phyloP scores from a whole-genome alignment of 768 basidiomycete genomes.

The Boletus coccyginus region DNA sequence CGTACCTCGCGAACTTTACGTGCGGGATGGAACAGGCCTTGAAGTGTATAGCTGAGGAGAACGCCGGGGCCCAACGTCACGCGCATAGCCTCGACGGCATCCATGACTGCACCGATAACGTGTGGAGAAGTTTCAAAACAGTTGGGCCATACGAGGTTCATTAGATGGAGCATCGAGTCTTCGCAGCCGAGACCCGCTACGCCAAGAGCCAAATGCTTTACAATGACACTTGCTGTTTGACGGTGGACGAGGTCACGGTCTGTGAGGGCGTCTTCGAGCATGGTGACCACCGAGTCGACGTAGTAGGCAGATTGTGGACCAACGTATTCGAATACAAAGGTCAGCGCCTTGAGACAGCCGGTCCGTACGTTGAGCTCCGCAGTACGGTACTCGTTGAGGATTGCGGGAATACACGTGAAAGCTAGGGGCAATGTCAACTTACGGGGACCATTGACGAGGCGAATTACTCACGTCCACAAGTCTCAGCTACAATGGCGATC shows the following conservation, averaged over 20 bases:
- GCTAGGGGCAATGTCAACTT: constrained; percentile 39
- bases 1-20: constrained; percentile 92
- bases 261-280: constrained; percentile 97
- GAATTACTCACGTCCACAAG: constrained; percentile 63
- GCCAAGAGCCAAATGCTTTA: constrained; percentile 95
- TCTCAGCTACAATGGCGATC: constrained; percentile 93
- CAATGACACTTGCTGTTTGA: constrained; percentile 96
- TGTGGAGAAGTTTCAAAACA: constrained; percentile 98
- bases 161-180: constrained; percentile 95
- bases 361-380: constrained; percentile 98
- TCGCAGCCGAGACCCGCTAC: constrained; percentile 97
- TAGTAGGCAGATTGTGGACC: constrained; percentile 97
- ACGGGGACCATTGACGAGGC: background rate
- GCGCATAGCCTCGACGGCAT: constrained; percentile 96
- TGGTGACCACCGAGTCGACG: constrained; percentile 93
- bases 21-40: constrained; percentile 96
- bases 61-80: constrained; percentile 94
- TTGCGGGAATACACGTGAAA: constrained; percentile 98
- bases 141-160: constrained; percentile 99
- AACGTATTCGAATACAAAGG: constrained; percentile 99
- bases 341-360: constrained; percentile 96
- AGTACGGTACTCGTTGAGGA: constrained; percentile 97
- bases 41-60: constrained; percentile 86
- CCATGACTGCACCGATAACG: constrained; percentile 98
- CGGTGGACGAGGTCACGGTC: constrained; percentile 98